A percentile compares a stretch with the other conserved stretches of the same genome.
Conservation (phyloP, 768 basidiomycete genomes). For the Cystofilobasidium macerans region DNA sequence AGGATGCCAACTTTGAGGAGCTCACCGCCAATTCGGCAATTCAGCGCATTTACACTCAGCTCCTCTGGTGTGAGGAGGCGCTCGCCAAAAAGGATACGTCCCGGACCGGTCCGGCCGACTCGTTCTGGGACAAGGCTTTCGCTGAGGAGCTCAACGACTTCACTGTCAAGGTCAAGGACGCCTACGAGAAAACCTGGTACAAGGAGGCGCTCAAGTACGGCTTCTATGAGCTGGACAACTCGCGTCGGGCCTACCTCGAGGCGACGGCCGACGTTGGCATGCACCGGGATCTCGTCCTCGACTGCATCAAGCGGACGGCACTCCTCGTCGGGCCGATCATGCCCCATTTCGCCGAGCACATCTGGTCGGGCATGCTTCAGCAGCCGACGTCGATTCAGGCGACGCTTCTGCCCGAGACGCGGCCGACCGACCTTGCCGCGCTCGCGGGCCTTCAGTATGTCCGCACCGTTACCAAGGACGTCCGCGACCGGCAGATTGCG, state of each 20-base stretch:
- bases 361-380: constrained; percentile 66
- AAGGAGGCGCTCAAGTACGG: constrained; percentile 92
- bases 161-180: constrained; percentile 65
- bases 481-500: constrained; percentile 73
- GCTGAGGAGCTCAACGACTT: constrained; percentile 81
- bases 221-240: constrained; percentile 86
- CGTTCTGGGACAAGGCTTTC: constrained; percentile 79
- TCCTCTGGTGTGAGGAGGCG: constrained; percentile 92
- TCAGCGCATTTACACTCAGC: constrained; percentile 75
- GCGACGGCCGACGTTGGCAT: constrained; percentile 77
- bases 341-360: constrained; percentile 86
- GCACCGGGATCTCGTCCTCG: constrained; percentile 74
- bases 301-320: constrained; percentile 73
- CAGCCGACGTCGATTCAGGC: constrained; percentile 65
- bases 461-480: constrained; percentile 77
- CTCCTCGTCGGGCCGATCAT: constrained; percentile 76
- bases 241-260: constrained; percentile 92
- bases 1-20: constrained; percentile 69
- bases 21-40: constrained; percentile 96
- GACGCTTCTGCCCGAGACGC: constrained; percentile 70
- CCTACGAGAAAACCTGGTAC: constrained; percentile 75
- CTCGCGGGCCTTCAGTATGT: constrained; percentile 74
- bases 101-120: constrained; percentile 56
- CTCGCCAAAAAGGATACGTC: constrained; percentile 57
- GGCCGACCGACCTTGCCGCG: constrained; percentile 51